Conservation (phyloP, 2,329 filamentous ascomycete species). For the Macrophomina tecta region DNA sequence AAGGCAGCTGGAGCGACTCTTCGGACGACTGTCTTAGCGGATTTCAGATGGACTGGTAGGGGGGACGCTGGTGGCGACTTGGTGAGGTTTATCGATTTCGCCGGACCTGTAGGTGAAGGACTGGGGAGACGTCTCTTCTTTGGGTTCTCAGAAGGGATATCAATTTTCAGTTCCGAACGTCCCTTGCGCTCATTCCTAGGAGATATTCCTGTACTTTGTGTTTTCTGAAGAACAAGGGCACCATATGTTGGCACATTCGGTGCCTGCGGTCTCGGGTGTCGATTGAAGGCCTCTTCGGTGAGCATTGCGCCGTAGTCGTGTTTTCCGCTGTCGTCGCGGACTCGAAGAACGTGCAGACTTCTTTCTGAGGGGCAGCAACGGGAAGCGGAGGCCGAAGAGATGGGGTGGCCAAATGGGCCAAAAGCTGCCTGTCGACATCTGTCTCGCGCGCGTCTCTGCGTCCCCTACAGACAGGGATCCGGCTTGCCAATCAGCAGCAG, state of each 20-base stretch:
- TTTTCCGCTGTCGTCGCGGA: too few species aligned
- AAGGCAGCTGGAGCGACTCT: too few species aligned
- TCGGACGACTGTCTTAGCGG: neutral
- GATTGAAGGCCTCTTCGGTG: slow-evolving; percentile 8
- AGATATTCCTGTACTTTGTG: neutral
- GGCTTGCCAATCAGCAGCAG: too few species aligned
- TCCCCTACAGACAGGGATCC: too few species aligned
- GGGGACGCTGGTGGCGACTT: neutral
- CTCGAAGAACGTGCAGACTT: too few species aligned
- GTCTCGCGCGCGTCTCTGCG: neutral
- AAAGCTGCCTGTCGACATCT: neutral
- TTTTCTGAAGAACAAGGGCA: neutral
- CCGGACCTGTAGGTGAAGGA: neutral
- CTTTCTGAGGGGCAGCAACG: too few species aligned
- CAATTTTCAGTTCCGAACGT: neutral
- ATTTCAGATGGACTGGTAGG: neutral
- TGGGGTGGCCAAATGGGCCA: neutral
- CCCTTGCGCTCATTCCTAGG: too few species aligned
- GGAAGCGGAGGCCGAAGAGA: too few species aligned
- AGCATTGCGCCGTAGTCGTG: slow-evolving; percentile 5
- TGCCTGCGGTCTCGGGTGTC: slow-evolving; percentile 3
- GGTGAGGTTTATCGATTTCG: neutral
- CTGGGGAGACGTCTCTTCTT: neutral
- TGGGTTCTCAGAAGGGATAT: neutral
- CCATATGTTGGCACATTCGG: neutral